Conservation (phyloP, 169 alveolate species). For the Cryptosporidium bovis region DNA sequence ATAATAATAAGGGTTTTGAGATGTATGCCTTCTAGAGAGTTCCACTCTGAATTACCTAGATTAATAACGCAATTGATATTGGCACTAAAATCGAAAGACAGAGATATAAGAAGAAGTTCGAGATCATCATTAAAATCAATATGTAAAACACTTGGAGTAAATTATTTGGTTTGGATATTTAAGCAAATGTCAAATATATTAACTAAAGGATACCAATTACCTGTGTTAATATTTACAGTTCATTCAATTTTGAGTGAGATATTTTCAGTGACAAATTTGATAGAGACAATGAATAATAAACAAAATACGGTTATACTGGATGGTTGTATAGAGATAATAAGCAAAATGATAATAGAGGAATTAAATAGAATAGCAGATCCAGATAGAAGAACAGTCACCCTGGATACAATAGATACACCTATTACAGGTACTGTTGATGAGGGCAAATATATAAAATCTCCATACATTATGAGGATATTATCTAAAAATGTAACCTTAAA, state of each 20-base stretch:
- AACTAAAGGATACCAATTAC: constrained; percentile 56
- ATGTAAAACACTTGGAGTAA: constrained; percentile 43
- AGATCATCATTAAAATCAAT: constrained; percentile 45
- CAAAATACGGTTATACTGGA: not conserved
- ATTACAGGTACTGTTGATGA: constrained; percentile 59
- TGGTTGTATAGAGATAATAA: constrained; percentile 12
- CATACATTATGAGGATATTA: constrained; percentile 27
- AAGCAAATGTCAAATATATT: constrained; percentile 54
- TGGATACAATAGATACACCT: constrained; percentile 68
- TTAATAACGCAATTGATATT: constrained; percentile 31
- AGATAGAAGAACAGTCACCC: constrained; percentile 46
- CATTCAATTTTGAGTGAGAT: constrained; percentile 61
- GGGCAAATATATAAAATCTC: constrained; percentile 50
- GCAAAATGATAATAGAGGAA: constrained; percentile 30
- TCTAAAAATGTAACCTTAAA: constrained; percentile 25
- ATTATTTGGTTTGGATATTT: constrained; percentile 44
- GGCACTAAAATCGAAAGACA: constrained; percentile 55
- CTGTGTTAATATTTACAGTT: constrained; percentile 54
- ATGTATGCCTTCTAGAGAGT: constrained; percentile 48
- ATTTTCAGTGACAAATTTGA: not conserved
- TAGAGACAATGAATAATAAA: not conserved
- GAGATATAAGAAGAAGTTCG: constrained; percentile 51
- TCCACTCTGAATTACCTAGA: constrained; percentile 71
- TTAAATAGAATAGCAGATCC: constrained; percentile 72
- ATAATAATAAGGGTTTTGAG: constrained; percentile 27